Evolutionary conservation across 83 land plant genomes (phyloP).

Genomic region (Picea abies): DNA sequence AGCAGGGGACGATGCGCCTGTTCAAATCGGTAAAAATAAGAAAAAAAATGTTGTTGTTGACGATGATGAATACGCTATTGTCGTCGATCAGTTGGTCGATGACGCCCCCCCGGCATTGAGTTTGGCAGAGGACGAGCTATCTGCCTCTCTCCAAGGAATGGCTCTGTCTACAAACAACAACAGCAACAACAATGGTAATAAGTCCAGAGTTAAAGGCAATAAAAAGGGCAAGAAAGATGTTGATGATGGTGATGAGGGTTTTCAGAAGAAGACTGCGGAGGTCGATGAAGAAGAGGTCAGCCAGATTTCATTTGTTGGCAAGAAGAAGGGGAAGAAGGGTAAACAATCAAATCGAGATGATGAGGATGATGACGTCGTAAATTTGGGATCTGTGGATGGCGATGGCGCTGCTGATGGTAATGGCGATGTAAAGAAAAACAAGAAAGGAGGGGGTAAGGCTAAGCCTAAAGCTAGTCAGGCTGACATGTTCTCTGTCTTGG

Average conservation of each 20-base stretch:
- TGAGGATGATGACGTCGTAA: conserved; percentile 18
- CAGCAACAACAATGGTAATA: background rate
- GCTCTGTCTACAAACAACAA: background rate
- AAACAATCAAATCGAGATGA: conserved; percentile 4
- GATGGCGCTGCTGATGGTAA: conserved; percentile 4
- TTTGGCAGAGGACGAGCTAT: background rate
- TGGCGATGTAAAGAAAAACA: conserved; percentile 12
- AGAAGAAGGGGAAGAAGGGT: conserved; percentile 16
- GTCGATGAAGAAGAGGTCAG: conserved; percentile 23
- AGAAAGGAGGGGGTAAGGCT: conserved; percentile 10
- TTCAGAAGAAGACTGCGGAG: conserved; percentile 46
- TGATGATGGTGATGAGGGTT: conserved; percentile 23
- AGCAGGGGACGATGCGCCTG: conserved; percentile 26
- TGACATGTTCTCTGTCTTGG: conserved; percentile 15
- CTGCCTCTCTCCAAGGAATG: background rate
- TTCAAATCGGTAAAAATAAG: conserved; percentile 26
- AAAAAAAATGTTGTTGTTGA: conserved; percentile 39
- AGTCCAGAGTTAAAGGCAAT: background rate
- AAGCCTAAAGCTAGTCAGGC: background rate
- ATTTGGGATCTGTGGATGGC: conserved; percentile 14
- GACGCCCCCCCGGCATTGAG: background rate
- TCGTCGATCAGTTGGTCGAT: conserved; percentile 24
- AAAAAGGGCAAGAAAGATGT: conserved; percentile 29
- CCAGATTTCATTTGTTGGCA: conserved; percentile 16
- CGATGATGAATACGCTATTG: conserved; percentile 52